Evolutionary conservation across 805 yeast genomes (phyloP), one percentile per base, ranked within the genome.

Genomic region (Myxozyma sirexii): DNA sequence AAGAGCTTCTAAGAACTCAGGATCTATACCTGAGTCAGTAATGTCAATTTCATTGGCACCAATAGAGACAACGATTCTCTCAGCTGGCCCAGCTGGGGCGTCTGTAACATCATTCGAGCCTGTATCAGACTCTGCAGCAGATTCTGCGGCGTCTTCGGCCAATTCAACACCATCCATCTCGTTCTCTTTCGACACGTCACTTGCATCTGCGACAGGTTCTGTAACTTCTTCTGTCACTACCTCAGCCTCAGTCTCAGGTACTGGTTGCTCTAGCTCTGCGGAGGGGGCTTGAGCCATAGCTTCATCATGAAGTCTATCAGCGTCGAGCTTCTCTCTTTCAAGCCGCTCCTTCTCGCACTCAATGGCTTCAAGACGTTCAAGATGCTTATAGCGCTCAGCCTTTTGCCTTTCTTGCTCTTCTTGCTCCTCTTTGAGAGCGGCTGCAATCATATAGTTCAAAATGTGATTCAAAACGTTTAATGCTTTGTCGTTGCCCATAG

Each of bases 21-120:
- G 96, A 74, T 92, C 97, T 59, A 92, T 90, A 56, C 89, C 97
- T 2, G 96, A 85, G 0, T 94, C 96, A 42, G 92, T 82, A 38
- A 92, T 88, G 70, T 92, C 96, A 37, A 92, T 91, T 52, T 85
- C 84, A 27, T 86, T 74, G 24, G 87, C 96, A 38, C 90, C 91
- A 65, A 92, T 86, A 12, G 77, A 77, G 2, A 92, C 90, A 76
- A 80, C 81, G 0, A 88, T 78, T 0, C 96, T 92, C 15, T 80
- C 80, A 2, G 44, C 31, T 2, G 54, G 26, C 24, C 56, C 24
- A n/a, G n/a, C n/a, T n/a, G n/a, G n/a, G n/a, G n/a, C n/a, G n/a
- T n/a, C n/a, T n/a, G n/a, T n/a, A n/a, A n/a, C n/a, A n/a, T n/a
- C n/a, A 38, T 67, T 68, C 17, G 57, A 68, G 4, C 48, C 62